Percentiles rank a stretch among this genome's conserved stretches.
Conservation (phyloP, 805 yeast genomes). For the Yamadazyma akitaensis region DNA sequence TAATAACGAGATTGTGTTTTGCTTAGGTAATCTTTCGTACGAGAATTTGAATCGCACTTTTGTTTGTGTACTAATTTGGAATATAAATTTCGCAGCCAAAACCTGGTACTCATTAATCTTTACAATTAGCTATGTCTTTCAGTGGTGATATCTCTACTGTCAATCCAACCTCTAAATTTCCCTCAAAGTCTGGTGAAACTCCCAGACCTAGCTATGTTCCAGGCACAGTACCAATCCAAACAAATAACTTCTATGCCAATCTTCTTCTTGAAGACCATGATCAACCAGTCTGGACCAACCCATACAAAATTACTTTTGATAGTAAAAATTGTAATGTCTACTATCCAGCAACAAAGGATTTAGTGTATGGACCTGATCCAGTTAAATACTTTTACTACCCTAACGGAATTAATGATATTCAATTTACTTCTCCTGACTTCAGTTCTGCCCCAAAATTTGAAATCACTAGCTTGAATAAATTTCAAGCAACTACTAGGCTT, state of each 20-base stretch:
- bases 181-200: constrained; percentile 14
- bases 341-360: constrained; percentile 14
- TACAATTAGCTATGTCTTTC: constrained; percentile 8
- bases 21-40: not conserved
- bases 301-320: constrained; percentile 15
- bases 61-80: not conserved
- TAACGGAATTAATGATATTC: constrained; percentile 15
- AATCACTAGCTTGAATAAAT: constrained; percentile 12
- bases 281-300: constrained; percentile 16
- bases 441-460: constrained; percentile 6
- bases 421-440: constrained; percentile 13
- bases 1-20: no score
- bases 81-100: constrained; percentile 7
- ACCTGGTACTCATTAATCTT: not conserved
- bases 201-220: constrained; percentile 12
- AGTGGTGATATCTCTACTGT: constrained; percentile 16
- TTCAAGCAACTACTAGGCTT: constrained; percentile 14
- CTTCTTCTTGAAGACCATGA: constrained; percentile 14
- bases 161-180: constrained; percentile 13
- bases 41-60: not conserved
- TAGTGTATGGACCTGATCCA: constrained; percentile 15
- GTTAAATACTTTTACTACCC: constrained; percentile 17
- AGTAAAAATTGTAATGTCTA: constrained; percentile 8
- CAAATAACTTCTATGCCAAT: constrained; percentile 17
- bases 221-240: constrained; percentile 14